phyloP scores from a whole-genome alignment of 2,329 filamentous ascomycete species.

The Achaetomium macrosporum region DNA sequence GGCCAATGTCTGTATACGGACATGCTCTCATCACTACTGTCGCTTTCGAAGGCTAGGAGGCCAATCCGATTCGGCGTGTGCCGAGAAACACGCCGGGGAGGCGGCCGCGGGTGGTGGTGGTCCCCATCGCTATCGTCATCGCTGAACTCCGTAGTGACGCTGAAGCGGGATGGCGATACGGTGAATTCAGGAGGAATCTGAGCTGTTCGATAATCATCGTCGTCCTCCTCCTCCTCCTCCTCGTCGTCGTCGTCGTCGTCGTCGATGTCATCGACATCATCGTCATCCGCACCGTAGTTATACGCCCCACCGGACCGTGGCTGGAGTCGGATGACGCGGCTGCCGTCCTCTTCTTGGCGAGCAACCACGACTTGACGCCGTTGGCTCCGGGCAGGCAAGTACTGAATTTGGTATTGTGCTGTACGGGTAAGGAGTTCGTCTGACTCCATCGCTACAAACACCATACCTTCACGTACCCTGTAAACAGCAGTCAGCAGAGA shows the following conservation, averaged over 20 bases:
- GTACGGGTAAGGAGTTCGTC: slow-evolving; percentile 70
- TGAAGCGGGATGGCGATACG: slow-evolving; percentile 42
- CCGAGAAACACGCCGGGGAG: slow-evolving; percentile 21
- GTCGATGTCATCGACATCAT: slow-evolving; percentile 21
- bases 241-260: slow-evolving; percentile 27
- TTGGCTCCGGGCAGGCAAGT: slow-evolving; percentile 33
- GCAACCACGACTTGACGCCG: slow-evolving; percentile 35
- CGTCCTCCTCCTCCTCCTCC: slow-evolving; percentile 34
- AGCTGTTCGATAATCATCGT: slow-evolving; percentile 42
- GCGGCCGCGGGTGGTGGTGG: slow-evolving; percentile 19
- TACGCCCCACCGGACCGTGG: slow-evolving; percentile 42
- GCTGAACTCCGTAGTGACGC: slow-evolving; percentile 54
- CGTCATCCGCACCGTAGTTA: slow-evolving; percentile 35
- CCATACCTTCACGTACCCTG: slow-evolving; percentile 84
- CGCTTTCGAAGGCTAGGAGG: slow-evolving; percentile 49
- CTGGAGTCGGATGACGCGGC: slow-evolving; percentile 39
- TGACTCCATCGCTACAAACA: slow-evolving; percentile 82
- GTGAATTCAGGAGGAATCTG: slow-evolving; percentile 54
- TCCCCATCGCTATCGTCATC: slow-evolving; percentile 49
- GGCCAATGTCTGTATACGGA: slow-evolving; percentile 13
- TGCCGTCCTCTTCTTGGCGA: slow-evolving; percentile 48
- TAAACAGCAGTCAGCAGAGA: slow-evolving; percentile 29
- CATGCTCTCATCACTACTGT: slow-evolving; percentile 35
- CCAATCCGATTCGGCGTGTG: slow-evolving; percentile 49
- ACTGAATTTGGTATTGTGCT: slow-evolving; percentile 68